phyloP scores from a whole-genome alignment of 306 rosid species.

The Mimosa pudica region DNA sequence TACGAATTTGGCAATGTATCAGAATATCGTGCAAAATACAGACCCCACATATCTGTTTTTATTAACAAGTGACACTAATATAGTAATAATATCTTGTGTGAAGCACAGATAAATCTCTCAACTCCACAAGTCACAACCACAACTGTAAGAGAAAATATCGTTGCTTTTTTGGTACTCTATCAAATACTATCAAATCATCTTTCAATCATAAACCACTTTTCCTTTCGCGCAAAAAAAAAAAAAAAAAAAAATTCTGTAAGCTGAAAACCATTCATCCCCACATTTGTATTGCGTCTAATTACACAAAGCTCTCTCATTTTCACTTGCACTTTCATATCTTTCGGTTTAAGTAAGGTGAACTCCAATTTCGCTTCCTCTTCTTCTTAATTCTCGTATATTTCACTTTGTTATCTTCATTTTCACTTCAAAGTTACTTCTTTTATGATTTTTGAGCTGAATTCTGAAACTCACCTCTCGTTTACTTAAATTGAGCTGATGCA shows the following conservation, averaged over 20 bases:
- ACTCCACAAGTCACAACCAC: not conserved
- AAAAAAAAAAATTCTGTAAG: conserved; percentile 26
- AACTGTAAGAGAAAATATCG: not conserved
- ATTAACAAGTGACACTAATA: too few relatives aligned
- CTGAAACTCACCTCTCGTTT: conserved; percentile 2
- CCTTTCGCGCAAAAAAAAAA: too few relatives aligned
- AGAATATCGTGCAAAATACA: not conserved
- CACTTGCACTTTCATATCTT: conserved; percentile 26
- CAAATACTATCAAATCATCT: not conserved
- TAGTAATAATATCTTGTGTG: not conserved
- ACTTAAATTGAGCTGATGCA: not conserved
- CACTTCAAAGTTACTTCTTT: not conserved
- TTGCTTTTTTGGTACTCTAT: not conserved
- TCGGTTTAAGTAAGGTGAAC: conserved; percentile 42
- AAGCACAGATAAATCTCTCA: not conserved
- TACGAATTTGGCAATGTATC: too few relatives aligned
- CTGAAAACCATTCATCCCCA: conserved; percentile 4
- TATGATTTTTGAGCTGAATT: conserved; percentile 18
- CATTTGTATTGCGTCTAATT: conserved; percentile 23
- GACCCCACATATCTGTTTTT: not conserved
- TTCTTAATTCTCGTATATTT: conserved; percentile 15
- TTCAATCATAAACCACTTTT: conserved; percentile 3
- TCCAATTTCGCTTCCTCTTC: not conserved
- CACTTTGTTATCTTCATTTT: conserved; percentile 36
- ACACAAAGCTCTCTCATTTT: conserved; percentile 27